Conservation (phyloP, 306 rosid species). For the Astragalus membranaceus region DNA sequence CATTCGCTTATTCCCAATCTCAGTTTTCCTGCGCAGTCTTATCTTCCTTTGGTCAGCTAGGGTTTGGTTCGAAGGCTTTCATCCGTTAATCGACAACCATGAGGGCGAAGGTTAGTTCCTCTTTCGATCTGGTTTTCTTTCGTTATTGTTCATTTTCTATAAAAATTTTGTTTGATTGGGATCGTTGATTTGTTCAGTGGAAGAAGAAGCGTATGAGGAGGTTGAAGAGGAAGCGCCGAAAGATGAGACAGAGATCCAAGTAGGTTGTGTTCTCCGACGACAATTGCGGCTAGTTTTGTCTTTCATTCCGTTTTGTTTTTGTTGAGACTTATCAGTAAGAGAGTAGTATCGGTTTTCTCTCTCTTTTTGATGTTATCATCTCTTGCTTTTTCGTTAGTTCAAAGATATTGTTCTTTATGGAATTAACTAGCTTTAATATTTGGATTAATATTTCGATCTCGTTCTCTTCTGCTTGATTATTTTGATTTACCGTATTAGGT, state of each 20-base stretch:
- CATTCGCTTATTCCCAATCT: not conserved
- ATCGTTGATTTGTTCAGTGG: slow-evolving; percentile 38
- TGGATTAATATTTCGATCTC: not conserved
- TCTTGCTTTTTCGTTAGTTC: not conserved
- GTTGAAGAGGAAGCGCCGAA: slow-evolving; percentile 91
- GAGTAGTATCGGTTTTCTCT: slow-evolving; percentile 10
- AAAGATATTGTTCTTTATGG: not conserved
- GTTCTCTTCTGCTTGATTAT: not conserved
- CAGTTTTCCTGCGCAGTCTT: not conserved
- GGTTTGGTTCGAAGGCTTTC: not conserved
- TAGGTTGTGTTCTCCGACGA: slow-evolving; percentile 23
- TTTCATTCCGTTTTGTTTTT: not conserved
- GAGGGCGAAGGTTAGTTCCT: slow-evolving; percentile 63
- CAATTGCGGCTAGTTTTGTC: slow-evolving; percentile 15
- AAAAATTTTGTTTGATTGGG: not conserved
- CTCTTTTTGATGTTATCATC: slow-evolving; percentile 4
- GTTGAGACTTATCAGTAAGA: not conserved
- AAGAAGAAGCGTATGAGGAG: slow-evolving; percentile 97
- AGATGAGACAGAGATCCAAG: slow-evolving; percentile 95
- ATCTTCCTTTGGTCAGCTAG: not conserved
- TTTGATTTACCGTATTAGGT: no score
- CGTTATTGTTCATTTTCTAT: not conserved
- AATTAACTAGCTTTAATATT: not conserved
- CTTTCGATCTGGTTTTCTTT: not conserved
- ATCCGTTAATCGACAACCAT: slow-evolving; percentile 20